These are phyloP conservation scores for Farysia itapuensis DNA, from an alignment of 1,284 basidiomycete genomes.

Conservation along the genomic window DNA sequence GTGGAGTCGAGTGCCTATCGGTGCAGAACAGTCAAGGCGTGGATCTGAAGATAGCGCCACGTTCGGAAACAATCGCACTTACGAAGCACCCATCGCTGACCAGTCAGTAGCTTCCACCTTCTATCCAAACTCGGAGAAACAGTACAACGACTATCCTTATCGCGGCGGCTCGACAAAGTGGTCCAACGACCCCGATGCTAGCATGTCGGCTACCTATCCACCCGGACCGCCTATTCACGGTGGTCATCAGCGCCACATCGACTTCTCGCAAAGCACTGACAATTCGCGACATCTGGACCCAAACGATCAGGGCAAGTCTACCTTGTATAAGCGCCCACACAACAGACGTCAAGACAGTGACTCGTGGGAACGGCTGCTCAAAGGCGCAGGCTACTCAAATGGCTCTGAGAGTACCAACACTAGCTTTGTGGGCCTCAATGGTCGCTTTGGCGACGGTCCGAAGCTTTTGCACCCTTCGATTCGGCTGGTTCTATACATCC, in stretches of 20 bases:
- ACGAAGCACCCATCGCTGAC: conserved; percentile 22
- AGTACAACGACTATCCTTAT: conserved; percentile 17
- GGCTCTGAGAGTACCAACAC: conserved; percentile 11
- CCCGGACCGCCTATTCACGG: conserved; percentile 3
- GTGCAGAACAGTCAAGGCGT: not conserved
- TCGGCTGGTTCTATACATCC: conserved; percentile 25
- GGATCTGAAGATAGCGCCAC: conserved; percentile 19
- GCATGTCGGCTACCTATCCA: conserved; percentile 17
- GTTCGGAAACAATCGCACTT: conserved; percentile 10
- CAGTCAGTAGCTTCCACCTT: conserved; percentile 15
- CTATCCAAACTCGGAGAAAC: conserved; percentile 31
- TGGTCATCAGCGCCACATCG: conserved; percentile 1
- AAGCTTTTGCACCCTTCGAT: conserved; percentile 15
- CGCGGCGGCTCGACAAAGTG: conserved; percentile 25
- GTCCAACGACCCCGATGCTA: conserved; percentile 14
- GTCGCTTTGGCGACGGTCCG: conserved; percentile 2
- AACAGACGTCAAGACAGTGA: conserved; percentile 32
- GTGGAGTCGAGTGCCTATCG: conserved; percentile 29
- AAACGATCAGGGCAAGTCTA: conserved; percentile 2
- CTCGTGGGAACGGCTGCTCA: conserved; percentile 37
- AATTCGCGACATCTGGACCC: conserved; percentile 8
- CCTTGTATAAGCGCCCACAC: conserved; percentile 10
- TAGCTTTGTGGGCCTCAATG: conserved; percentile 37
- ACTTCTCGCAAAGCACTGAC: conserved; percentile 15
- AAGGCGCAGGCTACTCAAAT: conserved; percentile 31